phyloP scores from a whole-genome alignment of 1,139 yeast species.

The Lodderomyces metapsilosis region DNA sequence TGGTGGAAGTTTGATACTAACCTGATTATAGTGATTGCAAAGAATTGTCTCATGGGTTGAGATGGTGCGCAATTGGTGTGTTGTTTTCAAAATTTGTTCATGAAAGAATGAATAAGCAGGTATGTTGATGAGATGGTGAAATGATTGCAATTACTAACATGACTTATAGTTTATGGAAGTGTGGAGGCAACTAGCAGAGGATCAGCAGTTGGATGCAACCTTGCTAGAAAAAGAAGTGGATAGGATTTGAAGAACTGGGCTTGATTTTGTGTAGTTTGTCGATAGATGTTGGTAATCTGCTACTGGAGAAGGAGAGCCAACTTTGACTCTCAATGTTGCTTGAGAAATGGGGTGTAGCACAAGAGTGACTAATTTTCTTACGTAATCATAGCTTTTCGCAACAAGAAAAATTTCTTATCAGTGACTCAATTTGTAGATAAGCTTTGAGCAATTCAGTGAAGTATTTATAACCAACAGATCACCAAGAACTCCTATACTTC shows the following conservation, averaged over 20 bases:
- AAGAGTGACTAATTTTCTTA: too few species aligned
- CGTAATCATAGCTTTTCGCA: neutral
- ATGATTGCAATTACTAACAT: constrained; percentile 7
- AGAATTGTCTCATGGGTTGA: constrained; percentile 6
- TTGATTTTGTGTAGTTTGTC: too few species aligned
- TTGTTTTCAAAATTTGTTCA: constrained; percentile 12
- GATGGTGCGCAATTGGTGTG: constrained; percentile 12
- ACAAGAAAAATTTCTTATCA: neutral
- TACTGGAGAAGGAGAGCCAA: too few species aligned
- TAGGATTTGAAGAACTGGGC: constrained; percentile 6
- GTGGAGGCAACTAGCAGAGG: constrained; percentile 11
- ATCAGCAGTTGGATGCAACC: constrained; percentile 7
- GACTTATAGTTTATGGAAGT: constrained; percentile 8
- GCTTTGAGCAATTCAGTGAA: too few species aligned
- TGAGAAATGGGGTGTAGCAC: too few species aligned
- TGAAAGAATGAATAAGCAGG: constrained; percentile 13
- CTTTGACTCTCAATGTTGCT: too few species aligned
- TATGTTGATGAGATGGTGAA: constrained; percentile 4
- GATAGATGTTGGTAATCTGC: too few species aligned
- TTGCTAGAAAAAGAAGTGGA: constrained; percentile 9
- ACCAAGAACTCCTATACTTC: too few species aligned
- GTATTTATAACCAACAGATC: too few species aligned
- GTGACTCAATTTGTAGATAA: neutral
- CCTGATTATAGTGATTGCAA: constrained; percentile 8
- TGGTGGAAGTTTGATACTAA: constrained; percentile 5